Evolutionary conservation across 306 rosid species (phyloP).

Genomic region (Vigna nakashimae): DNA sequence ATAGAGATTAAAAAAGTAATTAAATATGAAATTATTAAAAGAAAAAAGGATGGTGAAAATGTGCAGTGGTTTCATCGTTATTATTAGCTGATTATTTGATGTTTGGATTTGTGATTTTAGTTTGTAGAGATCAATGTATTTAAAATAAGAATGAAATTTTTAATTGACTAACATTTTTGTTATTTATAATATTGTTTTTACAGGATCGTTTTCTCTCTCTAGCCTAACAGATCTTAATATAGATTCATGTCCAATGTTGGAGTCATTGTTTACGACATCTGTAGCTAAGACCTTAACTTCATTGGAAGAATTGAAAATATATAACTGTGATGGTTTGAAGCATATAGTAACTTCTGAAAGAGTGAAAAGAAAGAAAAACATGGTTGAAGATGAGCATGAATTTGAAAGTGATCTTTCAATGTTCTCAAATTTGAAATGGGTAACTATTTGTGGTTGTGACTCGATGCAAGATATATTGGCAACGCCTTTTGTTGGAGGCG

Average conservation of each 20-base stretch:
- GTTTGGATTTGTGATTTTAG: too few species aligned
- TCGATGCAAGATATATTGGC: background rate
- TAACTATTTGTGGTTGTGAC: fast-evolving
- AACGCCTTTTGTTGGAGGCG: too few species aligned
- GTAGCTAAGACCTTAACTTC: background rate
- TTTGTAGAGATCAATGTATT: too few species aligned
- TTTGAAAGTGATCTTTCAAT: background rate
- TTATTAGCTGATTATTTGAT: too few species aligned
- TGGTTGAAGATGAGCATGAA: background rate
- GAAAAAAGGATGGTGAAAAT: too few species aligned
- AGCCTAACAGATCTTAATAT: fast-evolving
- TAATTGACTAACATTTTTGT: background rate
- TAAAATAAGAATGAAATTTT: too few species aligned
- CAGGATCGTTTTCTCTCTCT: background rate
- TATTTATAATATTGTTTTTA: background rate
- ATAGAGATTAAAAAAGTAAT: too few species aligned
- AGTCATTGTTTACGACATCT: background rate
- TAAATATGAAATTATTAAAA: too few species aligned
- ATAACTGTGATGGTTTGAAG: background rate
- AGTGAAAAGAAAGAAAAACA: background rate
- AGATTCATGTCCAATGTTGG: background rate
- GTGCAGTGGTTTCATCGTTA: too few species aligned
- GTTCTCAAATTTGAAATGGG: background rate
- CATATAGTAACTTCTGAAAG: background rate
- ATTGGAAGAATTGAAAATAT: background rate